Evolutionary conservation across 2,329 filamentous ascomycete species (phyloP).

Genomic region (Fusarium brevicatenulatum): DNA sequence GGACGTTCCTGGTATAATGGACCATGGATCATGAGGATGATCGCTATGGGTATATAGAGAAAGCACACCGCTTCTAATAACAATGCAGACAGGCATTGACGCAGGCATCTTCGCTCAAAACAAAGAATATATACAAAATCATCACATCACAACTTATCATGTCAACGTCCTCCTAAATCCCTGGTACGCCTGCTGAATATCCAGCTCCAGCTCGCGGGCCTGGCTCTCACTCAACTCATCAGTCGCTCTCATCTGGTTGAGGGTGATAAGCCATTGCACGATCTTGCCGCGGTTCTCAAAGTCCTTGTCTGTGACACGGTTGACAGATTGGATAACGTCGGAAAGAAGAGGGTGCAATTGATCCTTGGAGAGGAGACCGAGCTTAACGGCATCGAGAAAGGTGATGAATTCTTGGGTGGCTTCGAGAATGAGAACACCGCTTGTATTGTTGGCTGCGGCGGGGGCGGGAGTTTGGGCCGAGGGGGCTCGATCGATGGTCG

Average conservation of each 20-base stretch:
- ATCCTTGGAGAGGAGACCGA: slow-evolving; percentile 93
- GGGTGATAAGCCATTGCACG: slow-evolving; percentile 95
- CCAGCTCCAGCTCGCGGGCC: slow-evolving; percentile 87
- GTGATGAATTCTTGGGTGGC: slow-evolving; percentile 99
- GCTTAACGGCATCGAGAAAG: slow-evolving; percentile 91
- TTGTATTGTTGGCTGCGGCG: slow-evolving; percentile 59
- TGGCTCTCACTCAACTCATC: slow-evolving; percentile 90
- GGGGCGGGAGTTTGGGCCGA: slow-evolving; percentile 57
- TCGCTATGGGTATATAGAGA: slow-evolving; percentile 39
- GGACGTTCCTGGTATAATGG: slow-evolving; percentile 87
- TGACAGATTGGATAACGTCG: slow-evolving; percentile 96
- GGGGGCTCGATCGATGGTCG: slow-evolving; percentile 69
- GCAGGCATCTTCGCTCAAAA: slow-evolving; percentile 21
- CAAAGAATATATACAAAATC: slow-evolving; percentile 11
- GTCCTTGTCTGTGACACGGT: slow-evolving; percentile 94
- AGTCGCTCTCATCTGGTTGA: slow-evolving; percentile 97
- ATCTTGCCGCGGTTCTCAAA: slow-evolving; percentile 98
- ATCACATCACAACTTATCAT: slow-evolving; percentile 46
- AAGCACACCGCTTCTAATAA: slow-evolving; percentile 14
- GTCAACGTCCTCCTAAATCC: slow-evolving; percentile 87
- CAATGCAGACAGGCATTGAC: background rate
- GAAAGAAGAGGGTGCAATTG: slow-evolving; percentile 94
- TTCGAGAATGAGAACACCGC: slow-evolving; percentile 78
- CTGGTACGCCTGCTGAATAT: slow-evolving; percentile 93
- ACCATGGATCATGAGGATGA: slow-evolving; percentile 5